Evolutionary conservation across 2,329 filamentous ascomycete genomes (phyloP), one percentile per base, ranked within the genome.

Genomic region (Acrocalymma vagum): DNA sequence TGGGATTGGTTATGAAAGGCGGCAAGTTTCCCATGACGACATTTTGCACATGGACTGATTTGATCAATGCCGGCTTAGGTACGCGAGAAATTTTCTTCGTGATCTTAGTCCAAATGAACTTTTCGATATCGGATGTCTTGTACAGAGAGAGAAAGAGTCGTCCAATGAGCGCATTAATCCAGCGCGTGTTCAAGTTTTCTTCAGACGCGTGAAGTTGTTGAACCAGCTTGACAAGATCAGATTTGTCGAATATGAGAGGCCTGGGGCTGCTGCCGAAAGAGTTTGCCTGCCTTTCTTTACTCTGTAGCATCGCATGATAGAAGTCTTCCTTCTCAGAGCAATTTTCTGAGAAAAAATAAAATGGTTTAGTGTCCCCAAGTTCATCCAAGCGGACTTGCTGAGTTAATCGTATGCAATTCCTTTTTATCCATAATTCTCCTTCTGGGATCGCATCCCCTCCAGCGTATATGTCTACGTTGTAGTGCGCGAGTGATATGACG

Each of bases 321-420:
- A 99, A 97, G 66, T 99, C 94, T 70, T 99, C 94, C 69, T 99
- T 99, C 30, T 94, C 90, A 0, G 92, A 96, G 66, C 90, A 90
- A 61, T 95, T 96, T 54, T 97, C 91, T 0, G 90, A 95, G 70
- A 97, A 99, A 4, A 99, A 77, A 63, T 86, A 97, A 72, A 96
- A 97, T 0, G 94, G 91, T 55, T 89, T 92, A 6, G 89, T 85
- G 49, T 85, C 83, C 3, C 81, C 78, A 18, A 42, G 17, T 74
- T 72, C 17, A 75, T 78, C 75, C 13, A 76, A 75, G 21, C 80
- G 77, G 22, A 72, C 67, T 59, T 82, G 86, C 55, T 90, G 81
- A n/a, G 83, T 82, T 21, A 96, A 77, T 55, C 89, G 86, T 38
- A 96, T 85, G 35, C 92, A 91, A 69, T 95, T 96, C 49, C 92